Conservation (phyloP, 495 filamentous ascomycete genomes). For the Letharia lupina region DNA sequence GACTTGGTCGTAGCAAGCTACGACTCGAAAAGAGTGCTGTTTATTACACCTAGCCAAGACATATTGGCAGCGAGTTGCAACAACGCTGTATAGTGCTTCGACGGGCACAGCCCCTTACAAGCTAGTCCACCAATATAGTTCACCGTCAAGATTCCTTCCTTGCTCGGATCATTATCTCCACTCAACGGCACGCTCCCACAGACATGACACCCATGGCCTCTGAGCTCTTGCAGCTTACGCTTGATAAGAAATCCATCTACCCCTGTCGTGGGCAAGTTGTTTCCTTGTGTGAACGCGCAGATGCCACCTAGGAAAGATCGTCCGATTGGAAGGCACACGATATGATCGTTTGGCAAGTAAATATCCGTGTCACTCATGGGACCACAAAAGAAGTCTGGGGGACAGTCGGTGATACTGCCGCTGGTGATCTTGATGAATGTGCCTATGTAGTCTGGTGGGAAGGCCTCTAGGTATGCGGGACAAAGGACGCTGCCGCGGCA, state of each 20-base stretch:
- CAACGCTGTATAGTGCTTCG: slow-evolving; percentile 2
- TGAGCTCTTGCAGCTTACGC: slow-evolving; percentile 4
- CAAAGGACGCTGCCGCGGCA: slow-evolving; percentile 12
- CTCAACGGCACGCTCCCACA: slow-evolving; percentile 19
- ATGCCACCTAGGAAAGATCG: not conserved
- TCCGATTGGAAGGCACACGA: slow-evolving; percentile 11
- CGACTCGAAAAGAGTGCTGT: not conserved
- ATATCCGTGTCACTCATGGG: slow-evolving; percentile 7
- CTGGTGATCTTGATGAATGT: not conserved
- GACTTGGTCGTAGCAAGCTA: not conserved
- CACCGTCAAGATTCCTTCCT: slow-evolving; percentile 15
- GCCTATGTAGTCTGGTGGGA: slow-evolving; percentile 2
- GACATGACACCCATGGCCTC: slow-evolving; percentile 15
- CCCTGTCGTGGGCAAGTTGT: not conserved
- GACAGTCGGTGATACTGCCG: not conserved
- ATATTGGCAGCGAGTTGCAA: not conserved
- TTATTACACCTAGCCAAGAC: not conserved
- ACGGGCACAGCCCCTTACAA: slow-evolving; percentile 12
- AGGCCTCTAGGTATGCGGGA: not conserved
- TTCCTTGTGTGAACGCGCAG: slow-evolving; percentile 17
- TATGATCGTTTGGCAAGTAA: slow-evolving; percentile 7
- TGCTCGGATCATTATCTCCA: slow-evolving; percentile 15
- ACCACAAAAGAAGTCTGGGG: not conserved
- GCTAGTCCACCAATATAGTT: slow-evolving; percentile 10
- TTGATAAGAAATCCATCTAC: slow-evolving; percentile 1